These are phyloP conservation scores for Usnea hakonensis DNA, from an alignment of 495 filamentous ascomycete species.

Conservation along the genomic window DNA sequence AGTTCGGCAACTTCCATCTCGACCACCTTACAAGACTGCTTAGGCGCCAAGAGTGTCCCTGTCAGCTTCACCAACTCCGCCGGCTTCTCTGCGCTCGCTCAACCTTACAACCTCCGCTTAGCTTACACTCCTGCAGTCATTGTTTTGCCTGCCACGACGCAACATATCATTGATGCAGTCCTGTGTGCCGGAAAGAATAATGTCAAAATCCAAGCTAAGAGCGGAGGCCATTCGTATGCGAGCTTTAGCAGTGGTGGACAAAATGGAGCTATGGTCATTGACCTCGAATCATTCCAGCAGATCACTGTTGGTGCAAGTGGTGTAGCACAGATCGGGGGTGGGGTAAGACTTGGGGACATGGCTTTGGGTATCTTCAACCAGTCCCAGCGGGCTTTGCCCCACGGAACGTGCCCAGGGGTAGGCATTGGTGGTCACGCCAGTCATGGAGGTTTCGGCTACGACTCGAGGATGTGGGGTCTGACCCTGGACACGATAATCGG, in stretches of 20 bases:
- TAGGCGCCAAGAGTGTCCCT: constrained; percentile 16
- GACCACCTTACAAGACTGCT: constrained; percentile 12
- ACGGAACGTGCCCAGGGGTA: constrained; percentile 58
- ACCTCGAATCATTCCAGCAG: constrained; percentile 41
- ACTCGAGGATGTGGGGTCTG: constrained; percentile 55
- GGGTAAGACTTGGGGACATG: constrained; percentile 54
- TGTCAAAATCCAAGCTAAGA: constrained; percentile 59
- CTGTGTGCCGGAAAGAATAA: constrained; percentile 47
- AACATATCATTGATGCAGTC: constrained; percentile 53
- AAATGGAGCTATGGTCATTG: constrained; percentile 38
- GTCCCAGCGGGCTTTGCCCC: constrained; percentile 57
- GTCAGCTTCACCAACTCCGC: constrained; percentile 10
- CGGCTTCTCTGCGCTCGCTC: constrained; percentile 17
- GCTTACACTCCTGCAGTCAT: constrained; percentile 54
- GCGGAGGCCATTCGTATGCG: constrained; percentile 49
- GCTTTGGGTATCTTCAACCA: constrained; percentile 49
- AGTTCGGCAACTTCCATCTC: constrained; percentile 2
- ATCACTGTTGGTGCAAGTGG: constrained; percentile 48
- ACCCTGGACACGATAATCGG: constrained; percentile 56
- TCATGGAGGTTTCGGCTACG: constrained; percentile 60
- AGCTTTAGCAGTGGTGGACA: constrained; percentile 39
- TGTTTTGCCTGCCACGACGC: constrained; percentile 47
- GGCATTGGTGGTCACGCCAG: constrained; percentile 69
- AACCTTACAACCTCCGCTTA: constrained; percentile 55
- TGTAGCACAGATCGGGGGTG: constrained; percentile 59